Evolutionary conservation across 345 rosid genomes (phyloP).

Genomic region (Rhodomyrtus tomentosa): DNA sequence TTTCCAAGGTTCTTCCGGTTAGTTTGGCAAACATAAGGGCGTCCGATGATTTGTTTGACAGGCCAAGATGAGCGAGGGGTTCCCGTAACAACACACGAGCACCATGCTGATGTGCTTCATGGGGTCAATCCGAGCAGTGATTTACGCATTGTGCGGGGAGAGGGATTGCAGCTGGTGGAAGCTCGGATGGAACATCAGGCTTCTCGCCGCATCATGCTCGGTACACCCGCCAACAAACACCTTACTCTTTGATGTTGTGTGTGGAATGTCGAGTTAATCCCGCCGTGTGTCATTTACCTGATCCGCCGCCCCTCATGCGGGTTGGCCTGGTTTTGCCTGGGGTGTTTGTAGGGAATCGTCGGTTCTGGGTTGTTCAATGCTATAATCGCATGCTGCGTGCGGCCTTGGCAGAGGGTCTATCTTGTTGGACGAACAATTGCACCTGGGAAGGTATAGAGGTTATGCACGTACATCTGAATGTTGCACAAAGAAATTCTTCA

Average conservation of each 20-base stretch:
- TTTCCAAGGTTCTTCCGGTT: neutral
- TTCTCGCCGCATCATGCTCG: conserved; percentile 1
- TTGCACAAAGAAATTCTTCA: too few relatives aligned
- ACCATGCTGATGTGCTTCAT: neutral
- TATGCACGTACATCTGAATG: neutral
- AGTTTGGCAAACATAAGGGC: neutral
- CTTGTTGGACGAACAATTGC: conserved; percentile 16
- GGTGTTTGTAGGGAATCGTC: conserved; percentile 6
- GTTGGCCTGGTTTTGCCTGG: neutral
- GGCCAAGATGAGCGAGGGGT: neutral
- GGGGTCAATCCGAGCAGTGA: neutral
- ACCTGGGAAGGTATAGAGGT: conserved; percentile 18
- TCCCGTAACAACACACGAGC: neutral
- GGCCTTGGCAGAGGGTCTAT: conserved; percentile 1
- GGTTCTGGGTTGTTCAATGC: conserved; percentile 6
- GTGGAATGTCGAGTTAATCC: too few relatives aligned
- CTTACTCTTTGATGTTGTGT: neutral
- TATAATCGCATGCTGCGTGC: conserved; percentile 14
- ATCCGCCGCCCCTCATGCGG: neutral
- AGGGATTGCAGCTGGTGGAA: conserved; percentile 17
- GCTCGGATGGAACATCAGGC: conserved; percentile 21
- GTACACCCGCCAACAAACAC: neutral
- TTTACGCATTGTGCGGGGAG: conserved; percentile 9
- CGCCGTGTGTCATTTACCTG: too few relatives aligned
- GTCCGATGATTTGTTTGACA: neutral